These are phyloP conservation scores for Paramyrothecium sp. DNA, from an alignment of 2,329 filamentous ascomycete species.

Conservation along the genomic window DNA sequence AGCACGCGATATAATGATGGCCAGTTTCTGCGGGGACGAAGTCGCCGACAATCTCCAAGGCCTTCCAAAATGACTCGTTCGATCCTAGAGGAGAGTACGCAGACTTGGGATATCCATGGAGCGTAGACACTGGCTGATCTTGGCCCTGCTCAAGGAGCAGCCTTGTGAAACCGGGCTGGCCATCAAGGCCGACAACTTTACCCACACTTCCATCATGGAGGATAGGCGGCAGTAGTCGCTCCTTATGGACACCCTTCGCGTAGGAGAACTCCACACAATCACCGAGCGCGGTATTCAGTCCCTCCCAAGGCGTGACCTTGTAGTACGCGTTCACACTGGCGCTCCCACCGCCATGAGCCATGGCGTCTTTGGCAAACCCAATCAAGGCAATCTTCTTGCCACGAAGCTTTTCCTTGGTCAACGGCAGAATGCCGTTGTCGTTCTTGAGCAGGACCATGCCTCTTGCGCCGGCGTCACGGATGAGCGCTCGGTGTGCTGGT, in stretches of 20 bases:
- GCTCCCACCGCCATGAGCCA: constrained; percentile 29
- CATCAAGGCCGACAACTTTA: constrained; percentile 21
- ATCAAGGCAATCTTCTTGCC: constrained; percentile 26
- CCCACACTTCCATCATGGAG: constrained; percentile 12
- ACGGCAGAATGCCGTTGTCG: constrained; percentile 51
- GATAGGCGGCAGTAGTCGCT: constrained; percentile 14
- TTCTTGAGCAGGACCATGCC: constrained; percentile 66
- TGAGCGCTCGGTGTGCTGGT: constrained; percentile 20
- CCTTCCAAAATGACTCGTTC: constrained; percentile 20
- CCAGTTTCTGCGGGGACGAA: constrained; percentile 23
- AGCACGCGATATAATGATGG: constrained; percentile 25
- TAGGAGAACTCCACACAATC: constrained; percentile 17
- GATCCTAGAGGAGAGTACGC: constrained; percentile 19
- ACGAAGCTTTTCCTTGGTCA: constrained; percentile 24
- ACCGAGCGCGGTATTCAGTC: constrained; percentile 17
- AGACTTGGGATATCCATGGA: constrained; percentile 15
- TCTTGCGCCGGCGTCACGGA: constrained; percentile 31
- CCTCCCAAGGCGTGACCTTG: constrained; percentile 27
- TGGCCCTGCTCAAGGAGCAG: constrained; percentile 19
- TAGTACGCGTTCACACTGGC: constrained; percentile 29
- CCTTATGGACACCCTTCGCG: constrained; percentile 18
- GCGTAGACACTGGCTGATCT: constrained; percentile 12
- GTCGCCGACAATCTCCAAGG: constrained; percentile 23
- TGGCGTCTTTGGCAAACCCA: constrained; percentile 27
- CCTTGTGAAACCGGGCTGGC: constrained; percentile 23